These are phyloP conservation scores for Malus domestica DNA, from an alignment of 306 rosid genomes.

Conservation along the genomic window DNA sequence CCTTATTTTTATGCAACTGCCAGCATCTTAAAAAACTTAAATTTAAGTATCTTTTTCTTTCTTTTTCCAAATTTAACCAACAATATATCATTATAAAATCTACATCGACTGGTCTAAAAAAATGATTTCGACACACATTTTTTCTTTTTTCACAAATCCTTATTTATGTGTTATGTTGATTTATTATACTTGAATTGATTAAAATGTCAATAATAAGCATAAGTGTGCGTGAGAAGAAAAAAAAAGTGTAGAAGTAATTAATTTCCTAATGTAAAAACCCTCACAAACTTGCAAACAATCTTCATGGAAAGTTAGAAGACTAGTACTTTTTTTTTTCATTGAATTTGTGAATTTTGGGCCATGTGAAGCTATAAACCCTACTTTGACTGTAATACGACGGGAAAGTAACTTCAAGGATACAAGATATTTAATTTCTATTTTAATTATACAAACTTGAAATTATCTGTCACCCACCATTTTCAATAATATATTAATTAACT, in stretches of 20 bases:
- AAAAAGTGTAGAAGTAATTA: neutral
- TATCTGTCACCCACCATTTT: slow-evolving; percentile 55
- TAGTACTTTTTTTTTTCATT: neutral
- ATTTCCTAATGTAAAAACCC: neutral
- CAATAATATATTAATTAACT: neutral
- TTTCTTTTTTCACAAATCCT: neutral
- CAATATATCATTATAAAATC: neutral
- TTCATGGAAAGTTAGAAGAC: neutral
- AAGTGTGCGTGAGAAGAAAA: no score
- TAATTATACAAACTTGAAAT: slow-evolving; percentile 12
- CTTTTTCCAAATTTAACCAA: neutral
- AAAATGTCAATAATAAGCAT: no score
- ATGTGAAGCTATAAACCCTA: neutral
- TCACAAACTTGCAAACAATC: neutral
- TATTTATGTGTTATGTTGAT: no score
- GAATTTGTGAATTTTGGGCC: neutral
- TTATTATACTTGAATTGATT: no score
- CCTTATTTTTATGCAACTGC: neutral
- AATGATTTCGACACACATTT: neutral
- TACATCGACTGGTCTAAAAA: neutral
- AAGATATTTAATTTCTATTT: slow-evolving; percentile 6
- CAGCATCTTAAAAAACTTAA: neutral
- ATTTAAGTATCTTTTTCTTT: neutral
- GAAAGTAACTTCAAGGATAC: slow-evolving; percentile 10
- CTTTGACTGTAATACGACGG: neutral